Conservation (phyloP, 2,329 filamentous ascomycete species). For the Aureobasidium namibiae region DNA sequence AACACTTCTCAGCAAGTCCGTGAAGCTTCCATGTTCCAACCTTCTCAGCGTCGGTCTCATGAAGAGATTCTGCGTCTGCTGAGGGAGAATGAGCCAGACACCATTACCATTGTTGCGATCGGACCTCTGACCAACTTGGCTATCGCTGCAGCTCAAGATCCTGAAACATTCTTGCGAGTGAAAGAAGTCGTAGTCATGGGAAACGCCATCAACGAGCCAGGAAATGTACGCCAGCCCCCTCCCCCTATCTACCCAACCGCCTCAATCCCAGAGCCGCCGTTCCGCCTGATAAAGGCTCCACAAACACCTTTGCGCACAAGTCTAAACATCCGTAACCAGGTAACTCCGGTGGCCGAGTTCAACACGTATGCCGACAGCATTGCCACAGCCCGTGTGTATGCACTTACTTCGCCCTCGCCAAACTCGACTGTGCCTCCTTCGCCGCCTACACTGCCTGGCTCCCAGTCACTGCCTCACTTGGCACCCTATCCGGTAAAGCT, state of each 20-base stretch:
- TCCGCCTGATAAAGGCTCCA: slow-evolving; percentile 32
- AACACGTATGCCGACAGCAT: slow-evolving; percentile 78
- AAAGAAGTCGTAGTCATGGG: slow-evolving; percentile 97
- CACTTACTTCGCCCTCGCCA: slow-evolving; percentile 50
- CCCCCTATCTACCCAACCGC: slow-evolving; percentile 20
- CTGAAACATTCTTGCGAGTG: slow-evolving; percentile 77
- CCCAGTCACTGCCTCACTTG: slow-evolving; percentile 18
- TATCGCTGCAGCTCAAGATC: slow-evolving; percentile 77
- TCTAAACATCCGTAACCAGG: slow-evolving; percentile 33
- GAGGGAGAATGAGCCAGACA: slow-evolving; percentile 69
- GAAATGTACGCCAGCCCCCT: slow-evolving; percentile 51
- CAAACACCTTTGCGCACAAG: slow-evolving; percentile 24
- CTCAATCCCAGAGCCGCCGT: slow-evolving; percentile 24
- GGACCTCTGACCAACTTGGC: slow-evolving; percentile 93
- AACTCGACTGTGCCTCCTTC: slow-evolving; percentile 68
- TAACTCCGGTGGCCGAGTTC: slow-evolving; percentile 81
- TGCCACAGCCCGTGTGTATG: slow-evolving; percentile 41
- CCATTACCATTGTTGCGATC: slow-evolving; percentile 81
- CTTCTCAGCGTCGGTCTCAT: slow-evolving; percentile 66
- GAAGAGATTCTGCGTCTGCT: slow-evolving; percentile 85
- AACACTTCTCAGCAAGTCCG: slow-evolving; percentile 28
- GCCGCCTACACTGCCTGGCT: slow-evolving; percentile 35
- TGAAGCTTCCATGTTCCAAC: slow-evolving; percentile 52
- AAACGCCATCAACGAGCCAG: slow-evolving; percentile 67
- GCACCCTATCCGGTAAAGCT: slow-evolving; percentile 35